Percentiles rank a stretch among this genome's conserved stretches.
Evolutionary conservation across 2,329 filamentous ascomycete genomes (phyloP).

Genomic region (Sporothrix schenckii): DNA sequence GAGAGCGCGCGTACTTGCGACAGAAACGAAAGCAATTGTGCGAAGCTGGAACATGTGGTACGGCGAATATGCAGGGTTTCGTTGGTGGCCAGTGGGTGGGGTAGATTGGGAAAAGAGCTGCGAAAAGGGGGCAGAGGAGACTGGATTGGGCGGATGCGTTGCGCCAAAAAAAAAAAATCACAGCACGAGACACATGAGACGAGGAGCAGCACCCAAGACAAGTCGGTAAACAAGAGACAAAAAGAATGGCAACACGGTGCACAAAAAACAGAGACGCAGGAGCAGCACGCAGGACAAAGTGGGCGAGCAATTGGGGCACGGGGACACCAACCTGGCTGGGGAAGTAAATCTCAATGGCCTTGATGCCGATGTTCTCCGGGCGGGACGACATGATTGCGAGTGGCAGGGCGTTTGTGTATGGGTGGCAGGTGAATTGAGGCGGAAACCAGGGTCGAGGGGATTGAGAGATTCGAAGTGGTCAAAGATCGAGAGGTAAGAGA

Average conservation of each 20-base stretch:
- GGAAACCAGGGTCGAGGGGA: neutral
- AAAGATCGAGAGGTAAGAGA: slow-evolving; percentile 1
- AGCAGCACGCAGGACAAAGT: too few relatives aligned
- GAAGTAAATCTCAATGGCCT: slow-evolving; percentile 90
- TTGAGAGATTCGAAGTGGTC: slow-evolving; percentile 11
- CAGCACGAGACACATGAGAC: slow-evolving; percentile 18
- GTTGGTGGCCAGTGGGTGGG: slow-evolving; percentile 23
- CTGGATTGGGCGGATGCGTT: neutral
- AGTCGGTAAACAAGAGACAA: neutral
- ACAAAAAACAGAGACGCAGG: neutral
- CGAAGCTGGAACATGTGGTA: neutral
- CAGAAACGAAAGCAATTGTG: neutral
- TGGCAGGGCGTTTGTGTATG: neutral
- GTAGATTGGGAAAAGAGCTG: slow-evolving; percentile 8
- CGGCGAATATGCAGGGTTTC: slow-evolving; percentile 20
- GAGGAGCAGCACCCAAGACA: neutral
- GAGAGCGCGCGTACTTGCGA: slow-evolving; percentile 2
- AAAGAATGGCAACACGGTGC: neutral
- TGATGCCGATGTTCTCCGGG: slow-evolving; percentile 87
- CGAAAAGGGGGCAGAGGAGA: slow-evolving; percentile 12
- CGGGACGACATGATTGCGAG: slow-evolving; percentile 66
- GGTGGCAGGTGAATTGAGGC: neutral
- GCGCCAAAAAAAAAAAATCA: slow-evolving; percentile 18
- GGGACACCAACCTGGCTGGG: slow-evolving; percentile 71
- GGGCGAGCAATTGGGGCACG: neutral